Conservation (phyloP, 2,329 filamentous ascomycete species). For the Phialemonium atrogriseum region DNA sequence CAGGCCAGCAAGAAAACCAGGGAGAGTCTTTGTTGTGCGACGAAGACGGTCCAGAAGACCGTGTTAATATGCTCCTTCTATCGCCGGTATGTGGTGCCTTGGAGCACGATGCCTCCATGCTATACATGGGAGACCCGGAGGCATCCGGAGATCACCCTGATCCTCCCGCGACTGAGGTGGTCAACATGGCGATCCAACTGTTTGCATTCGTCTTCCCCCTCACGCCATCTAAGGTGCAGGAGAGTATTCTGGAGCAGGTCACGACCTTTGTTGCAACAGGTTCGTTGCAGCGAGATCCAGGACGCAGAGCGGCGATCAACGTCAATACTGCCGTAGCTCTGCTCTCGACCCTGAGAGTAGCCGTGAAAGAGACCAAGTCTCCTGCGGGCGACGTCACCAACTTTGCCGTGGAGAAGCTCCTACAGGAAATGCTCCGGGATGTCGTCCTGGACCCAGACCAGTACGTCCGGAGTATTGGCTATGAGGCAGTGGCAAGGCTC, state of each 20-base stretch:
- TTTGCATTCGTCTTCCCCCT: slow-evolving; percentile 88
- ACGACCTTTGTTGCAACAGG: slow-evolving; percentile 79
- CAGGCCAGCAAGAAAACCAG: slow-evolving; percentile 55
- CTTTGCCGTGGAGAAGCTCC: slow-evolving; percentile 68
- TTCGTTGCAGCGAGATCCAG: slow-evolving; percentile 73
- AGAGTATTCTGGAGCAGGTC: slow-evolving; percentile 91
- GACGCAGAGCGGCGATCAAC: slow-evolving; percentile 80
- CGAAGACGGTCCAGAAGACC: slow-evolving; percentile 52
- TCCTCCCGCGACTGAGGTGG: slow-evolving; percentile 83
- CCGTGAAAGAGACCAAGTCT: slow-evolving; percentile 70
- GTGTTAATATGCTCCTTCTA: slow-evolving; percentile 52
- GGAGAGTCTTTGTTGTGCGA: slow-evolving; percentile 35
- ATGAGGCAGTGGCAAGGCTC: slow-evolving; percentile 75
- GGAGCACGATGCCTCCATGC: slow-evolving; percentile 79
- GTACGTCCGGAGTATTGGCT: slow-evolving; percentile 77
- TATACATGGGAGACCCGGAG: slow-evolving; percentile 57
- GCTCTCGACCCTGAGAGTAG: slow-evolving; percentile 71
- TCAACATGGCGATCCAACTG: slow-evolving; percentile 87
- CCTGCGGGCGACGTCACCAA: slow-evolving; percentile 65
- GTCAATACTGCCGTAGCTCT: slow-evolving; percentile 84
- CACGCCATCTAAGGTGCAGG: slow-evolving; percentile 85
- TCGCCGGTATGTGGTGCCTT: slow-evolving; percentile 74
- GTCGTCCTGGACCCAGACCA: slow-evolving; percentile 80
- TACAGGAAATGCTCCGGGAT: slow-evolving; percentile 65
- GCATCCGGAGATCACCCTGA: slow-evolving; percentile 49